Conservation (phyloP, 139 green algal genomes). For the Trebouxia sp. region DNA sequence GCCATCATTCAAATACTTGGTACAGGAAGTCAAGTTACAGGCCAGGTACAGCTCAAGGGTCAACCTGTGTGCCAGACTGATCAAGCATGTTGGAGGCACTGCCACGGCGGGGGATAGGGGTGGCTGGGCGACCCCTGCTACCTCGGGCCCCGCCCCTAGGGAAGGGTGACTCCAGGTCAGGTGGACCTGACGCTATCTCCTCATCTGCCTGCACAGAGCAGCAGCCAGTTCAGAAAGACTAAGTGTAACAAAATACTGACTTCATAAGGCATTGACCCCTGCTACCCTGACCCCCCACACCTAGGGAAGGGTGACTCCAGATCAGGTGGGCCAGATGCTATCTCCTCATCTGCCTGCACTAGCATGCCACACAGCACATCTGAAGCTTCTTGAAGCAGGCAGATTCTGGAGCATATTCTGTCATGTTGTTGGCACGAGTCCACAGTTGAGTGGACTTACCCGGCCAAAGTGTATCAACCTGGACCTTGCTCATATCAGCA, state of each 20-base stretch:
- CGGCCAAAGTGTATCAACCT: too few species aligned
- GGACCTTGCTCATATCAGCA: too few species aligned
- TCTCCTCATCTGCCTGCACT: constrained; percentile 48
- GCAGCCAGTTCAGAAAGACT: too few species aligned
- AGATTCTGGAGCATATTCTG: too few species aligned
- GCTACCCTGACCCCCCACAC: constrained; percentile 30
- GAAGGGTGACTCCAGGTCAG: constrained; percentile 31
- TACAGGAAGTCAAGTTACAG: too few species aligned
- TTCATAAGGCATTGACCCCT: too few species aligned
- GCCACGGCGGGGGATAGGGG: constrained; percentile 50
- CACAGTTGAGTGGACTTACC: too few species aligned
- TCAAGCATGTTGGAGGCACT: constrained; percentile 55
- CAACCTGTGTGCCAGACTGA: constrained; percentile 42
- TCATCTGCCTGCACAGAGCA: constrained; percentile 47
- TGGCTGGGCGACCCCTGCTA: not conserved
- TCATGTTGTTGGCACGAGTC: too few species aligned
- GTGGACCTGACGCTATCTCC: constrained; percentile 43
- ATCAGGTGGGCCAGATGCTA: constrained; percentile 35
- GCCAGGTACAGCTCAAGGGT: not conserved
- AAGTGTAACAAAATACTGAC: too few species aligned
- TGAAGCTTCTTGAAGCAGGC: too few species aligned
- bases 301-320: constrained; percentile 11
- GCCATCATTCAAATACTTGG: too few species aligned
- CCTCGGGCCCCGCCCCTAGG: constrained; percentile 4
- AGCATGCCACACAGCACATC: not conserved